Conservation (phyloP, 192 early-diverging fungal species). For the Podila verticillata region DNA sequence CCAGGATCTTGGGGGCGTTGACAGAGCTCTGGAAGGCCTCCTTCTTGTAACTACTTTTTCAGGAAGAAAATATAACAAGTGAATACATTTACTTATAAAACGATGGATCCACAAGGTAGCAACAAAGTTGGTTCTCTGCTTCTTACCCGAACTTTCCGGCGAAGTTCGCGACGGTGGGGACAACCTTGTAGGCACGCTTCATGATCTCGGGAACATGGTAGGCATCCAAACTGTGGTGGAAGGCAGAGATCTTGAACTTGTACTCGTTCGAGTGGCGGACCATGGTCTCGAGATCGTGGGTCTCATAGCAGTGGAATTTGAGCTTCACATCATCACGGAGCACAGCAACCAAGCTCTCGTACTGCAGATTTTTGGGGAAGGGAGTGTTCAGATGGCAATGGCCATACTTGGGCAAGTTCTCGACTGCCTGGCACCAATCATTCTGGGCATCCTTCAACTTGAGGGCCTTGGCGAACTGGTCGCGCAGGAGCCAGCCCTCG, state of each 20-base stretch:
- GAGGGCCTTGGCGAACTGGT: constrained; percentile 63
- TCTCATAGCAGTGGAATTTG: constrained; percentile 79
- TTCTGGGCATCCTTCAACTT: constrained; percentile 63
- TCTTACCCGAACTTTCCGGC: constrained; percentile 63
- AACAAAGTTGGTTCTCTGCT: not conserved
- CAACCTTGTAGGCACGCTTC: constrained; percentile 59
- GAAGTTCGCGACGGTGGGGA: constrained; percentile 79
- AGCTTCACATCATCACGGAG: constrained; percentile 74
- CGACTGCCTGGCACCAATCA: constrained; percentile 50
- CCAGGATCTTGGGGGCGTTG: constrained; percentile 65
- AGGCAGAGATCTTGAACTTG: constrained; percentile 74
- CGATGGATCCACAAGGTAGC: not conserved
- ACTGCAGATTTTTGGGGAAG: constrained; percentile 69
- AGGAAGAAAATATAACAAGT: not conserved
- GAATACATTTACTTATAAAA: too few species aligned
- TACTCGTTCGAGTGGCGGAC: constrained; percentile 77
- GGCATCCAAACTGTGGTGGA: constrained; percentile 84
- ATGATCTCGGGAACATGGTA: constrained; percentile 74
- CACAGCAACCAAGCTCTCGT: constrained; percentile 71
- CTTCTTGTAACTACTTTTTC: constrained; percentile 66
- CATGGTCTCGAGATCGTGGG: constrained; percentile 78
- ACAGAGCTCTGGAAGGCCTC: constrained; percentile 79
- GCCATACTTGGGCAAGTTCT: constrained; percentile 56
- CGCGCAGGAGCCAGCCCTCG: constrained; percentile 71
- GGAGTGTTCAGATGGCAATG: constrained; percentile 54